Evolutionary conservation across 306 rosid species (phyloP).

Genomic region (Vigna trinervia): DNA sequence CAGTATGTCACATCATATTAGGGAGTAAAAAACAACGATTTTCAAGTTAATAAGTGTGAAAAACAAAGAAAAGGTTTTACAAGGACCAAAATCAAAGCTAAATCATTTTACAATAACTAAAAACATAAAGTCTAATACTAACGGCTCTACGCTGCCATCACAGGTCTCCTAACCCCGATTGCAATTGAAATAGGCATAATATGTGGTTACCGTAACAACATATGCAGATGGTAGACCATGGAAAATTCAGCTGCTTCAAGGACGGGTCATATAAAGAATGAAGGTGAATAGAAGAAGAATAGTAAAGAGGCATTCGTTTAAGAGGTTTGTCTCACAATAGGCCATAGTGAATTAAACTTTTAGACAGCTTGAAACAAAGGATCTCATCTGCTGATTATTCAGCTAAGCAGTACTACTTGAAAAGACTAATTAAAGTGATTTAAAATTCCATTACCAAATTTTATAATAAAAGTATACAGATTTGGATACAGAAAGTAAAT

Average conservation of each 20-base stretch:
- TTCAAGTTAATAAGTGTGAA: too few relatives aligned
- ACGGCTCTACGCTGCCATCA: not conserved
- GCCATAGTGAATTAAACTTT: slow-evolving; percentile 10
- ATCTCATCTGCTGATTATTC: slow-evolving; percentile 6
- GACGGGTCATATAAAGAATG: not conserved
- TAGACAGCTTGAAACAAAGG: slow-evolving; percentile 13
- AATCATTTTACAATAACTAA: too few relatives aligned
- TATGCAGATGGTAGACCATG: not conserved
- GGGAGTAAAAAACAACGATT: too few relatives aligned
- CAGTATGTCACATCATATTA: too few relatives aligned
- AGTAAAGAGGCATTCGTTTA: slow-evolving; percentile 3
- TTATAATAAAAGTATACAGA: slow-evolving; percentile 7
- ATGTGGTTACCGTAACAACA: not conserved
- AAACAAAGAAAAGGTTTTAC: too few relatives aligned
- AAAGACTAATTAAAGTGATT: slow-evolving; percentile 9
- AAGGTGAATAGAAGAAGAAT: slow-evolving; percentile 21
- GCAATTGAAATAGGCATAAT: slow-evolving; percentile 5
- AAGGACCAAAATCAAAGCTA: too few relatives aligned
- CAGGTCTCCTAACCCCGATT: not conserved
- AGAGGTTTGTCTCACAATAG: not conserved
- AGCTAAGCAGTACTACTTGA: not conserved
- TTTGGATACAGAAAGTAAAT: slow-evolving; percentile 31
- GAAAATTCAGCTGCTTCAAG: slow-evolving; percentile 2
- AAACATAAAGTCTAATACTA: not conserved
- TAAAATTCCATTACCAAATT: slow-evolving; percentile 8